Evolutionary conservation across 139 green algal genomes (phyloP), one percentile per base, ranked within the genome.

Genomic region (Volvox reticuliferus): DNA sequence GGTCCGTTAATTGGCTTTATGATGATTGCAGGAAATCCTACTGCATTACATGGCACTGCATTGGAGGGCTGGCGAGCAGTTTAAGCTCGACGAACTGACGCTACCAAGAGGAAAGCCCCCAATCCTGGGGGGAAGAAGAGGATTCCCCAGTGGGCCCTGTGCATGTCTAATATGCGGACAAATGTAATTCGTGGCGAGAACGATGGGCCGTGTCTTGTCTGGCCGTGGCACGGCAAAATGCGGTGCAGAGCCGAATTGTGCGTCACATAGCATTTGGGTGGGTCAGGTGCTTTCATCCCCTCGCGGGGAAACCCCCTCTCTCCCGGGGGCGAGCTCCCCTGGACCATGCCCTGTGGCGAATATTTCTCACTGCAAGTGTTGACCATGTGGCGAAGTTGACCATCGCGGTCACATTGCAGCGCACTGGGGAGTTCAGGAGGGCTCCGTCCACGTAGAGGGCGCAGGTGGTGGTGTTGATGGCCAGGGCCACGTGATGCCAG

Each of bases 401-500:
- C 50, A 86, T 73, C 50, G 79, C 79, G 14, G 79, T 73, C 14
- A 86, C 26, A 62, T 87, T 87, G 81, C 81, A 87, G n/a, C 30
- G 61, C 30, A 76, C 61, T 3, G 81, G 12, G 18, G 61, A 26
- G 18, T 17, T 21, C 61, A 87, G 12, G 30, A 77, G 30, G 14
- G 81, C 61, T 0, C 88, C 88, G 81, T 91, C 77, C 22, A 91
- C 88, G 2, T 82, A 77, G 5, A 87, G 37, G 3, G 55, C 78
- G 81, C 88, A 91, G 33, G 78, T 35, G 62, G 63, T 91, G 88
- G 78, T 35, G 78, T 87, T 91, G 32, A 69, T 80, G 35, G 63
- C 18, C 28, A 91, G 78, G 21, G 88, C 62, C 30, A 91, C 78
- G 35, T 91, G 88, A 63, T 91, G 88, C 88, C 88, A 91, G 77